phyloP scores from a whole-genome alignment of 2,329 filamentous ascomycete genomes.

The Fusarium sp. region DNA sequence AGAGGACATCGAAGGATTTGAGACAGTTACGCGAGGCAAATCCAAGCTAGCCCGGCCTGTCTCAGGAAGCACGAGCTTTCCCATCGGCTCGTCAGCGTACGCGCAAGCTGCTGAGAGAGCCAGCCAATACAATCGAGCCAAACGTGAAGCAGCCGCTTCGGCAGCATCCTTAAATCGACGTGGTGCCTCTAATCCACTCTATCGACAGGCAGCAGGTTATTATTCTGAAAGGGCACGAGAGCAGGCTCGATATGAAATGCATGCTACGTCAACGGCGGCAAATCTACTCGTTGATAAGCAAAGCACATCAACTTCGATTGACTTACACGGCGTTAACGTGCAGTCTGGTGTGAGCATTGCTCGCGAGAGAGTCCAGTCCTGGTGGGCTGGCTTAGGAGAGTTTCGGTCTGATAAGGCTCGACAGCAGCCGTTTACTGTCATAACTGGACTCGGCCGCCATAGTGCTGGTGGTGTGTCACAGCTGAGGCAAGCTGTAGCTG shows the following conservation, averaged over 20 bases:
- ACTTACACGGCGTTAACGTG: conserved; percentile 87
- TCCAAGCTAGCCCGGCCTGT: conserved; percentile 9
- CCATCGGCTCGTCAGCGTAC: conserved; percentile 30
- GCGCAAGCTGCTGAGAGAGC: conserved; percentile 44
- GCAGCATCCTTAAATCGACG: conserved; percentile 56
- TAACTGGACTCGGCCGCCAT: conserved; percentile 85
- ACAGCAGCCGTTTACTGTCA: conserved; percentile 71
- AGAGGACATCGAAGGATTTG: conserved; percentile 47
- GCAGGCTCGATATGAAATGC: conserved; percentile 65
- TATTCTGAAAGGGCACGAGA: conserved; percentile 78
- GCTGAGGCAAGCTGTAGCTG: conserved; percentile 82
- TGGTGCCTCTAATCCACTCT: conserved; percentile 75
- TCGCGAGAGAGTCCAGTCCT: conserved; percentile 69
- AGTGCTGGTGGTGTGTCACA: conserved; percentile 79
- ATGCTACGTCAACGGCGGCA: conserved; percentile 72
- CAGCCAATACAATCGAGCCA: conserved; percentile 44
- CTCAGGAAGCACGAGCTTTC: not conserved
- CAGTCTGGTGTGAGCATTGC: conserved; percentile 84
- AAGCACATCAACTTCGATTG: conserved; percentile 69
- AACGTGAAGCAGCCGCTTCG: conserved; percentile 47
- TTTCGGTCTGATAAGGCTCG: conserved; percentile 61
- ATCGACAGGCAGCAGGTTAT: conserved; percentile 78
- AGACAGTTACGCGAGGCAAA: conserved; percentile 25
- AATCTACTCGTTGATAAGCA: conserved; percentile 75
- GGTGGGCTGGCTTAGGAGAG: conserved; percentile 82